Evolutionary conservation across 2,329 filamentous ascomycete genomes (phyloP).

Genomic region (Aspergillus ustus): DNA sequence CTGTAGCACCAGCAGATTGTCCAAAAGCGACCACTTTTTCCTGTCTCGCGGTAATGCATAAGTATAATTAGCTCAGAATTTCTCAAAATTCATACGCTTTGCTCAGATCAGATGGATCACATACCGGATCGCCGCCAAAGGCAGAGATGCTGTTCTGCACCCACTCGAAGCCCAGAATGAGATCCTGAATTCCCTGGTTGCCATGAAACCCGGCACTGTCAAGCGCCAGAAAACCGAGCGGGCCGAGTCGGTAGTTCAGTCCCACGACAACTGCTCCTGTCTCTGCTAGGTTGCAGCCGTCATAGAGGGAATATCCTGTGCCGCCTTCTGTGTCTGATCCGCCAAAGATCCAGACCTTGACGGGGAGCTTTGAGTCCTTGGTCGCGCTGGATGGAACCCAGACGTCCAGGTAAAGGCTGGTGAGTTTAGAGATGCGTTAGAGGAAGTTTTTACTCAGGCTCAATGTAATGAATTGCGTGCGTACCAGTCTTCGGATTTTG

Average conservation of each 20-base stretch:
- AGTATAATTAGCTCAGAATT: too few relatives aligned
- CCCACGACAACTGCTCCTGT: constrained; percentile 17
- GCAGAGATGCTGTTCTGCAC: constrained; percentile 32
- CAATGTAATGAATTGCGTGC: constrained; percentile 9
- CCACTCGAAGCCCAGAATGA: constrained; percentile 29
- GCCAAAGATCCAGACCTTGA: constrained; percentile 35
- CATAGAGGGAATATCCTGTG: constrained; percentile 19
- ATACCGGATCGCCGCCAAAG: constrained; percentile 37
- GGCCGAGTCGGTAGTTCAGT: constrained; percentile 35
- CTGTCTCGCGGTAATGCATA: neutral
- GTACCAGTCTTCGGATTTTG: constrained; percentile 29
- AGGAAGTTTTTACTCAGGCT: neutral
- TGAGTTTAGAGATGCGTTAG: neutral
- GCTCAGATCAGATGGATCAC: neutral
- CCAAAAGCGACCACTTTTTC: constrained; percentile 33
- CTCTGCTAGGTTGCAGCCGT: constrained; percentile 23
- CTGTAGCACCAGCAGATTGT: constrained; percentile 32
- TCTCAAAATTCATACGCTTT: too few relatives aligned
- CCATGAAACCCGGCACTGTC: constrained; percentile 24
- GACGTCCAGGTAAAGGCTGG: constrained; percentile 24
- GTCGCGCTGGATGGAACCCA: constrained; percentile 23
- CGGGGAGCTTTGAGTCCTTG: constrained; percentile 28
- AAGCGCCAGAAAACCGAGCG: constrained; percentile 31
- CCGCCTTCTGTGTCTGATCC: constrained; percentile 20
- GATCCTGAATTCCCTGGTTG: constrained; percentile 27